A percentile compares a stretch with the other conserved stretches of the same genome.
Conservation (phyloP, 1,284 basidiomycete species). For the Kwoniella shivajii region DNA sequence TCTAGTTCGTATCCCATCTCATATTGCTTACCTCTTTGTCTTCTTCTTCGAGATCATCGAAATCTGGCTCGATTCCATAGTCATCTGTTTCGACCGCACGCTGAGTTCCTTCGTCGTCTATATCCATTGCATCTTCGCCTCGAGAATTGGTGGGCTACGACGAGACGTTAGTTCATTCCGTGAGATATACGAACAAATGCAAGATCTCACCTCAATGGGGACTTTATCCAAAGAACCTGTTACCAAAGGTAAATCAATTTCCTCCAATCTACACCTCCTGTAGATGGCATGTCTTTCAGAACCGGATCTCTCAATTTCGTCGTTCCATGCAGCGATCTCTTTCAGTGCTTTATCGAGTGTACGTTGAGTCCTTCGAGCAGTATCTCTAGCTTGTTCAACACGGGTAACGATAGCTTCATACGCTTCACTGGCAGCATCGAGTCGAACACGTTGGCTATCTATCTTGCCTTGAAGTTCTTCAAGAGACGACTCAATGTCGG, state of each 20-base stretch:
- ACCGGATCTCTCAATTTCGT: conserved; percentile 87
- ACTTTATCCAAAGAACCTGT: conserved; percentile 78
- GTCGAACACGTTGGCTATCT: conserved; percentile 62
- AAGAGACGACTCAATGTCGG: conserved; percentile 66
- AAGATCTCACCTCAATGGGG: conserved; percentile 74
- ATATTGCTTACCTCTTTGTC: conserved; percentile 68
- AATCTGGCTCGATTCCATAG: conserved; percentile 90
- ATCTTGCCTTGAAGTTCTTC: conserved; percentile 65
- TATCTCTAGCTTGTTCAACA: conserved; percentile 75
- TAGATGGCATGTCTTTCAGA: conserved; percentile 86
- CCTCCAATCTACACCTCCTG: conserved; percentile 89
- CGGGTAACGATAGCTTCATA: conserved; percentile 60
- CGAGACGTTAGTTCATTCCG: not conserved
- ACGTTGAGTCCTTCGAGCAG: conserved; percentile 68
- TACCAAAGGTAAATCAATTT: conserved; percentile 78
- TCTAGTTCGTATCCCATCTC: not conserved
- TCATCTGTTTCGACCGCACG: conserved; percentile 71
- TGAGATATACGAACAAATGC: too few species aligned
- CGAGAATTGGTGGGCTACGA: not conserved
- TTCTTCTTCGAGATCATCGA: conserved; percentile 75
- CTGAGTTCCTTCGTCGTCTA: conserved; percentile 77
- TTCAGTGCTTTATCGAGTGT: conserved; percentile 83
- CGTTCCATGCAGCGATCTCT: conserved; percentile 87
- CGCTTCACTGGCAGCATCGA: conserved; percentile 55
- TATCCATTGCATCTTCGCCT: conserved; percentile 61